Evolutionary conservation across 2,329 filamentous ascomycete species (phyloP).

Genomic region (Penicillium janthinellum): DNA sequence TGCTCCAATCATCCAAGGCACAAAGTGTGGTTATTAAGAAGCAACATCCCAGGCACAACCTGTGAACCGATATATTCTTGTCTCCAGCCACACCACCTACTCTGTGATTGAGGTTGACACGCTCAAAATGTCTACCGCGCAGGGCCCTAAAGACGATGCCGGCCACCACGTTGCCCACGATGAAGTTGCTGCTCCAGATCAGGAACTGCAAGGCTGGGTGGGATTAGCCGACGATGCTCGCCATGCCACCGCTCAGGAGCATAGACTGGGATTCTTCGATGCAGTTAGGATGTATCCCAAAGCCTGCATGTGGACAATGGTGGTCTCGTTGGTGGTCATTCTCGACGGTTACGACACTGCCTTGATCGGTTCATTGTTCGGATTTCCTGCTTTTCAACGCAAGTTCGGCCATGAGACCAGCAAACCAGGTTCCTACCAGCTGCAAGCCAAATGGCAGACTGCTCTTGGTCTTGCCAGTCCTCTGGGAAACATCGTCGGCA

Average conservation of each 20-base stretch:
- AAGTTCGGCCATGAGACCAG: conserved; percentile 5
- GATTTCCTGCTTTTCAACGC: conserved; percentile 4
- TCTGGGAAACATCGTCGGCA: conserved; percentile 10
- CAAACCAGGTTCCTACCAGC: conserved; percentile 4
- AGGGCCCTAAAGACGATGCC: not conserved
- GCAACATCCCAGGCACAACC: not conserved
- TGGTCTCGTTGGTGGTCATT: conserved; percentile 11
- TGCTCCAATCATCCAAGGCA: not conserved
- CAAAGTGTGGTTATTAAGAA: not conserved
- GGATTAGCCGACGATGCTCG: conserved; percentile 11
- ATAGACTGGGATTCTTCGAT: conserved; percentile 4
- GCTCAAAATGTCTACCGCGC: not conserved
- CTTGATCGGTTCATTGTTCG: conserved; percentile 6
- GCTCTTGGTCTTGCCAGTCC: conserved; percentile 7
- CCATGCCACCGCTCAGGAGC: conserved; percentile 9
- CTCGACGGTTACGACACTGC: conserved; percentile 14
- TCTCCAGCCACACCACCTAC: too few relatives aligned
- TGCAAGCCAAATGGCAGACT: conserved; percentile 12
- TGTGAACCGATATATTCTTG: too few relatives aligned
- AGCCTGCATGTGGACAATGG: conserved; percentile 10
- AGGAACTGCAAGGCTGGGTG: conserved; percentile 4
- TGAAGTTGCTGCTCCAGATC: not conserved
- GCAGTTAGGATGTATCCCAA: conserved; percentile 12
- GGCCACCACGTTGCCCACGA: not conserved
- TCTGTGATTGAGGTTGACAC: not conserved